Evolutionary conservation across 2,329 filamentous ascomycete genomes (phyloP).

Genomic region (Madurella fahalii): DNA sequence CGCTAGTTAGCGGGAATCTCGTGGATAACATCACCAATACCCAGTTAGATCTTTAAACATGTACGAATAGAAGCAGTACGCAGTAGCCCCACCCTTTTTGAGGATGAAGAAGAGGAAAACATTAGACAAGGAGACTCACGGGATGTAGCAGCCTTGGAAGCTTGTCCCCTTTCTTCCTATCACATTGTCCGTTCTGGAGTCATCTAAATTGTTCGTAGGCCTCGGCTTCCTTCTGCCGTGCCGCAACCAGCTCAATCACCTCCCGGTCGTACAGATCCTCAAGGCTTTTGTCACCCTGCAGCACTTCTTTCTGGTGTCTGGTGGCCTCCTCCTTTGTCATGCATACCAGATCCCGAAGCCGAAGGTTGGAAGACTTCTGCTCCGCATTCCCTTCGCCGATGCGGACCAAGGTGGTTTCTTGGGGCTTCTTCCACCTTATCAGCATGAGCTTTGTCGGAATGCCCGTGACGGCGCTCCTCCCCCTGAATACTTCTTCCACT

Average conservation of each 20-base stretch:
- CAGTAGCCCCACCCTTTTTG: too few species aligned
- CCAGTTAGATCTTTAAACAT: neutral
- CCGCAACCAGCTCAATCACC: constrained; percentile 63
- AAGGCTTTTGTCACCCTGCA: constrained; percentile 62
- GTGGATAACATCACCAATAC: neutral
- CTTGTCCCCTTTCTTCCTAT: too few species aligned
- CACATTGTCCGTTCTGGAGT: constrained; percentile 4
- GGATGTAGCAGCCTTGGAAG: neutral
- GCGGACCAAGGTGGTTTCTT: constrained; percentile 50
- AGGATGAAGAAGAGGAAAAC: neutral
- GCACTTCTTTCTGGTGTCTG: constrained; percentile 73
- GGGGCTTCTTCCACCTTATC: constrained; percentile 73
- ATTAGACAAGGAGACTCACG: neutral
- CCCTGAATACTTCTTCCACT: constrained; percentile 82
- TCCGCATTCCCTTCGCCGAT: constrained; percentile 64
- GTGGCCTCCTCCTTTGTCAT: constrained; percentile 90
- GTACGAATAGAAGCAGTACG: too few species aligned
- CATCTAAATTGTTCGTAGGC: constrained; percentile 52
- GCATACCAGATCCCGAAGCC: constrained; percentile 70
- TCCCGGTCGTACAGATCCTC: constrained; percentile 71
- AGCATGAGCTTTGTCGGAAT: constrained; percentile 74
- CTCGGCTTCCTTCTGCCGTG: constrained; percentile 63
- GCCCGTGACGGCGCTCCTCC: constrained; percentile 77
- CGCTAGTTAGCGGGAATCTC: neutral
- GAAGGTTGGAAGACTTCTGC: constrained; percentile 71